Base-by-base conservation (phyloP, 768 basidiomycete species). In the Naganishia onofrii region DNA sequence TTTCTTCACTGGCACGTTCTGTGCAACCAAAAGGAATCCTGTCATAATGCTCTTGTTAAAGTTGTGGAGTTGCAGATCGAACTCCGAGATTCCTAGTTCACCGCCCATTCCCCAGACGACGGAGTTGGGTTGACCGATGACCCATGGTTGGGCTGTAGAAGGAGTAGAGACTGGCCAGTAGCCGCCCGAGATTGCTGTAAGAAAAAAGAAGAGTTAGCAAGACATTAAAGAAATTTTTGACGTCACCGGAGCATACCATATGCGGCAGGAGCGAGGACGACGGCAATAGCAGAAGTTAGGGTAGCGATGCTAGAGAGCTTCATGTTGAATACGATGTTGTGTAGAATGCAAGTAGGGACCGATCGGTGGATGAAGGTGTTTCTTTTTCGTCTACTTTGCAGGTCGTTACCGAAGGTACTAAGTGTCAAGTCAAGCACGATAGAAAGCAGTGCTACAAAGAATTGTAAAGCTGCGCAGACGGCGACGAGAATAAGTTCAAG, bases 41-140 rank as follows among this genome's bases (percentile, higher is more conserved):
- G 69, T 72, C 77, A 79, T 74, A 67, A 79, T 74, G 26, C 71
- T 73, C 31, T 70, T 48, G 64, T 79, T 79, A 15, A 66, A 66
- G 69, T 79, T 78, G 70, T 77, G 76, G 23, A 80, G 68, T 68
- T 80, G 79, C 51, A 80, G 77, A 69, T 80, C 79, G 63, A 80
- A 80, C 19, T 78, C 79, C 76, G 23, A 51, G 67, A 64, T 68
- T 4, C 54, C 67, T 44, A 66, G 26, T 23, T 76, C 78, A 54
- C 76, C 79, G 48, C 77, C 79, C 26, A 74, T 76, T 19, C 66
- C 65, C 78, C 78, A 80, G n/a, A 74, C 66, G 21, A 79, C 56
- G 7, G 75, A 38, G 72, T 78, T 79, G 46, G 77, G 75, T 38
- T 76, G 56, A 3, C 79, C 79, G 29, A 78, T 56, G 9, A 80